phyloP scores from a whole-genome alignment of 495 filamentous ascomycete genomes.

The Aspergillus kassunensis region DNA sequence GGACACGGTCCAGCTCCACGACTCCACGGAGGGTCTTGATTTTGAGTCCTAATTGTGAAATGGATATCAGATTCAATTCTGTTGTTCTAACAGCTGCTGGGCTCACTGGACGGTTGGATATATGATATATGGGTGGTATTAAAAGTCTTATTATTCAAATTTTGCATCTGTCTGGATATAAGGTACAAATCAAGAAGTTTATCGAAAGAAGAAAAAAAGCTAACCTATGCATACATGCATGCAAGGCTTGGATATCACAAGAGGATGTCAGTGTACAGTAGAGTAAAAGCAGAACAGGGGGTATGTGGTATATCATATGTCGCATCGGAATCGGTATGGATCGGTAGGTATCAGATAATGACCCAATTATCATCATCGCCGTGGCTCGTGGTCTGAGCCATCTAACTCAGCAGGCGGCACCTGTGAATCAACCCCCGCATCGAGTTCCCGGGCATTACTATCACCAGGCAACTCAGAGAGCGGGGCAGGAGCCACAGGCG shows the following conservation, averaged over 20 bases:
- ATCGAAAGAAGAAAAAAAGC: not conserved
- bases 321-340: not conserved
- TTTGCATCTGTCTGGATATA: no score
- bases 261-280: not conserved
- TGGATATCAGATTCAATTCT: no score
- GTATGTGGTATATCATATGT: not conserved
- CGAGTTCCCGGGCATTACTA: not conserved
- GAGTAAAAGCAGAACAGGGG: not conserved
- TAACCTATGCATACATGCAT: no score
- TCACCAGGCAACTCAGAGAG: not conserved
- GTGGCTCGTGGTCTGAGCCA: not conserved
- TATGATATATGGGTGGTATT: no score
- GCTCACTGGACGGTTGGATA: no score
- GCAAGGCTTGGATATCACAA: not conserved
- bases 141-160: no score
- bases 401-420: not conserved
- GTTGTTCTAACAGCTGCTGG: no score
- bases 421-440: not conserved
- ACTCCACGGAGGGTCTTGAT: no score
- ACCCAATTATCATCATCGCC: not conserved
- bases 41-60: no score
- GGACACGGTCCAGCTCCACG: no score
- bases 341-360: no score
- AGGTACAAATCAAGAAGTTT: no score
- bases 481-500: not conserved